Conservation (phyloP, 106 monocot genomes). For the Vanilla planifolia region DNA sequence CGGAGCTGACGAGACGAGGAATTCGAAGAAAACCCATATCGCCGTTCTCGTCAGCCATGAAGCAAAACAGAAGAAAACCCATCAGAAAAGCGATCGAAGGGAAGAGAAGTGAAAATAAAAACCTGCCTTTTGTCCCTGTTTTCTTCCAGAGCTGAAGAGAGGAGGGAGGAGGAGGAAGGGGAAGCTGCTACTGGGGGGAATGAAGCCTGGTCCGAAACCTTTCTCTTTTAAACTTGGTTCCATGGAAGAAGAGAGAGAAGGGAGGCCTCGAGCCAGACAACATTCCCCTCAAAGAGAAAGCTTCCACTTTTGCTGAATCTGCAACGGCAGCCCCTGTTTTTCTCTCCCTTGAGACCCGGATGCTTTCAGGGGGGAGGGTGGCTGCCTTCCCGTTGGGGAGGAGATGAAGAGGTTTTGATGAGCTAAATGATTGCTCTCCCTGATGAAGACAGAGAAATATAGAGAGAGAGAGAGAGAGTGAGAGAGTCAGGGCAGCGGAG, state of each 20-base stretch:
- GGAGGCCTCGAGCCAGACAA: constrained; percentile 26
- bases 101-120: too few species aligned
- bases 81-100: too few species aligned
- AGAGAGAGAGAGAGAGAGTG: constrained; percentile 1
- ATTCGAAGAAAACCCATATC: too few species aligned
- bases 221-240: neutral
- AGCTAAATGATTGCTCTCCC: constrained; percentile 10
- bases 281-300: constrained; percentile 26
- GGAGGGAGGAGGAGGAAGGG: neutral
- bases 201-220: constrained; percentile 93
- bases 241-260: neutral
- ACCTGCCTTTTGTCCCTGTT: too few species aligned
- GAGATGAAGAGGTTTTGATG: constrained; percentile 4
- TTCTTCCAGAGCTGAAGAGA: too few species aligned
- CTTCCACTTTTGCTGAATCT: constrained; percentile 10
- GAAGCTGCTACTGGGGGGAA: constrained; percentile 79
- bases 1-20: too few species aligned
- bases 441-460: too few species aligned
- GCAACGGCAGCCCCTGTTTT: neutral
- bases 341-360: constrained; percentile 11
- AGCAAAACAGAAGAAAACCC: too few species aligned
- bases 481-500: too few species aligned
- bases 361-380: constrained; percentile 1
- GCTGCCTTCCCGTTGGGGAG: too few species aligned
- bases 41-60: too few species aligned